phyloP scores from a whole-genome alignment of 192 early-diverging fungal genomes.

The Coemansia sp. region DNA sequence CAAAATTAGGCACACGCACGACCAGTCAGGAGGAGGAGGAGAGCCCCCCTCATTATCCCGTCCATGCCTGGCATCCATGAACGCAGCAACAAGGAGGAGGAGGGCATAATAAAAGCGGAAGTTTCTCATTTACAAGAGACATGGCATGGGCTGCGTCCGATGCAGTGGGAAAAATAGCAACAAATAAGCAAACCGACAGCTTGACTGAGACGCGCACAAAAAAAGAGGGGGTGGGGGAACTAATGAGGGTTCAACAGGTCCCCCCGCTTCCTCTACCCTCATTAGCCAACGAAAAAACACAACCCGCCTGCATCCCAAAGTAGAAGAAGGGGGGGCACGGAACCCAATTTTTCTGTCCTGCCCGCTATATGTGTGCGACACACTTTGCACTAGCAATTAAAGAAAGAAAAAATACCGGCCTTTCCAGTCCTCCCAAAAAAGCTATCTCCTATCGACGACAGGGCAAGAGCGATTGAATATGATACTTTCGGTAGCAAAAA shows the following conservation, averaged over 20 bases:
- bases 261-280: neutral
- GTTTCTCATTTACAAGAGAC: neutral
- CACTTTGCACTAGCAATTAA: neutral
- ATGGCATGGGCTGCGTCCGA: neutral
- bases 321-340: neutral
- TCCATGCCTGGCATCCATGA: no score
- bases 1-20: neutral
- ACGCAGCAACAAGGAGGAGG: no score
- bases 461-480: no score
- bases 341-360: neutral
- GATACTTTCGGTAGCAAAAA: no score
- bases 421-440: no score
- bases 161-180: neutral
- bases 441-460: no score
- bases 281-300: neutral
- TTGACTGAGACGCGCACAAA: no score
- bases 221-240: neutral
- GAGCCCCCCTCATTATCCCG: no score
- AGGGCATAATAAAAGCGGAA: constrained; percentile 5
- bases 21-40: no score
- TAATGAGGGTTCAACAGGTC: neutral
- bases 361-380: no score
- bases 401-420: neutral
- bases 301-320: neutral
- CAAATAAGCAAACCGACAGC: constrained; percentile 4